These are phyloP conservation scores for Podaxis sp. DNA, from an alignment of 768 basidiomycete genomes.

Conservation along the genomic window DNA sequence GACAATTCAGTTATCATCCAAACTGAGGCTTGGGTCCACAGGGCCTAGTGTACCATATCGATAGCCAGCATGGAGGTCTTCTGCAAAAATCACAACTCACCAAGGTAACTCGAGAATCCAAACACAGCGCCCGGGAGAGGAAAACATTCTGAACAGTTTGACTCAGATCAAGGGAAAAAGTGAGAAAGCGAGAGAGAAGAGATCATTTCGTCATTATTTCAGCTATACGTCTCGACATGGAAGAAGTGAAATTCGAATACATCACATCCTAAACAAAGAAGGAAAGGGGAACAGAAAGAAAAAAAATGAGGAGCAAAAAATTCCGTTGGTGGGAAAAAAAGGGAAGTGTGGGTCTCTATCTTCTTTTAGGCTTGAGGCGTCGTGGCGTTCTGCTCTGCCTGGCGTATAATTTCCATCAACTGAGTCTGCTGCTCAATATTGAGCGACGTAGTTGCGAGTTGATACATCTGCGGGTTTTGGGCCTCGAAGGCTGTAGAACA, in stretches of 20 bases:
- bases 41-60: too few species aligned
- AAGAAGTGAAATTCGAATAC: neutral
- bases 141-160: neutral
- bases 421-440: conserved; percentile 74
- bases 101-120: too few species aligned
- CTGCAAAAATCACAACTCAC: too few species aligned
- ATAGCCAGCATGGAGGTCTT: too few species aligned
- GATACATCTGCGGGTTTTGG: conserved; percentile 66
- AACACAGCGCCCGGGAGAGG: neutral
- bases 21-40: neutral
- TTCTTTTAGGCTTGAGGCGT: conserved; percentile 22
- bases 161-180: neutral
- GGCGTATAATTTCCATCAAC: conserved; percentile 82
- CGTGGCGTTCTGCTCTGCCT: conserved; percentile 48
- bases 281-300: neutral
- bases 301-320: neutral
- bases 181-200: conserved; percentile 6
- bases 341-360: neutral
- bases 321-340: neutral
- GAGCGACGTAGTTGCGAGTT: conserved; percentile 69
- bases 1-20: neutral
- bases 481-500: conserved; percentile 63
- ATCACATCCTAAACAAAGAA: neutral
- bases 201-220: conserved; percentile 6
- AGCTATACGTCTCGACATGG: neutral